Evolutionary conservation across 257 asterid genomes (phyloP).

Genomic region (Euphrasia confusa): DNA sequence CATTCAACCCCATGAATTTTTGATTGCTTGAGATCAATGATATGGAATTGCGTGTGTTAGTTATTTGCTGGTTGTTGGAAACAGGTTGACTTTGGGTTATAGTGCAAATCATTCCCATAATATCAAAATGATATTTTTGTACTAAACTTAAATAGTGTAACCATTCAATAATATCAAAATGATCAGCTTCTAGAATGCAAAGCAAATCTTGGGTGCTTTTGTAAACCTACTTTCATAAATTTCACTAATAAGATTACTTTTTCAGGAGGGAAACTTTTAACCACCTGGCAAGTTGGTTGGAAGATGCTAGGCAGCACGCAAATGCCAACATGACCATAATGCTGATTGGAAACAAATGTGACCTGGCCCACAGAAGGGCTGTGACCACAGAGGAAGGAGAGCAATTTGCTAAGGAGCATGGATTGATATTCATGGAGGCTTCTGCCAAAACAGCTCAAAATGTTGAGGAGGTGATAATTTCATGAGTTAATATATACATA

Average conservation of each 20-base stretch:
- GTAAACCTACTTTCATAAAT: background rate
- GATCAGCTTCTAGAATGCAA: slow-evolving; percentile 1
- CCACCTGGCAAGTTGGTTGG: slow-evolving; percentile 79
- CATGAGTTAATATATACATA: background rate
- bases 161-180: slow-evolving; percentile 8
- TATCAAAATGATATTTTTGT: background rate
- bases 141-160: slow-evolving; percentile 4
- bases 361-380: slow-evolving; percentile 68
- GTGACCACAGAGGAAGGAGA: slow-evolving; percentile 84
- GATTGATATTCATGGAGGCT: slow-evolving; percentile 79
- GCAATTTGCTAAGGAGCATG: slow-evolving; percentile 75
- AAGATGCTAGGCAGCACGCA: slow-evolving; percentile 78
- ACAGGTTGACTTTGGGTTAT: slow-evolving; percentile 7
- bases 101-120: slow-evolving; percentile 12
- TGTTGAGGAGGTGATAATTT: slow-evolving; percentile 67
- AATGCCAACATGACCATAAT: slow-evolving; percentile 68
- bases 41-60: slow-evolving; percentile 7
- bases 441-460: slow-evolving; percentile 87
- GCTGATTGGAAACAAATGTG: slow-evolving; percentile 77
- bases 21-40: slow-evolving; percentile 14
- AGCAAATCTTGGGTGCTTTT: background rate
- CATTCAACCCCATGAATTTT: slow-evolving; percentile 13
- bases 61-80: slow-evolving; percentile 10
- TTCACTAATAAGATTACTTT: slow-evolving; percentile 1
- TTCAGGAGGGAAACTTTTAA: slow-evolving; percentile 80